Evolutionary conservation across 1,284 basidiomycete genomes (phyloP), one percentile per base, ranked within the genome.

Genomic region (Abortiporus biennis): DNA sequence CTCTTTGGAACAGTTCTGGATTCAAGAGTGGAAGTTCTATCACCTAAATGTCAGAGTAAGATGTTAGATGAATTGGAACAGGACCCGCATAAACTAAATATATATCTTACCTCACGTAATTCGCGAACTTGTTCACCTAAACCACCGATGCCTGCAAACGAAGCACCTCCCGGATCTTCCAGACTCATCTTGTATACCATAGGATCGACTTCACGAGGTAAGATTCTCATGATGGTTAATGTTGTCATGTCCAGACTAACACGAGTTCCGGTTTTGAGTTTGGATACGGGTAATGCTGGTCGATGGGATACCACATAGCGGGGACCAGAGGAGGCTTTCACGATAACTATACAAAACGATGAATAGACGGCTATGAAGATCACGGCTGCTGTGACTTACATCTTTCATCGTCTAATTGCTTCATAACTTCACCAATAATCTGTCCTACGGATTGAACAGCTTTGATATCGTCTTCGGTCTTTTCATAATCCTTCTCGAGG

Each of bases 171-270:
- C 2, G 96, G 93, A 58, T 99, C 95, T 65, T 99, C 96, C 56
- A 97, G 74, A 51, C 91, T 95, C 96, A 99, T 99, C 70, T 97
- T 98, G 74, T 99, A 99, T 4, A 99, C 95, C 58, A 96, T 71
- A 15, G 96, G 96, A 62, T 99, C 96, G 20, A 99, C 92, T 65
- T 99, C 96, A 52, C 96, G 80, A 6, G 96, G 96, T 23, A 99
- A 72, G 48, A 99, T 96, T 36, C 94, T 85, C 94, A 99, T 99
- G 62, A 99, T 93, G 6, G 96, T 99, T 29, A 99, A 72, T 1
- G 96, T 99, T 2, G 96, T 99, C 96, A 99, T 99, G 65, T 99
- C 96, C 40, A 99, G 80, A 47, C 93, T 95, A 47, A 99, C 96
- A 51, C 96, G 89, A 8, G 92, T 92, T 42, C 92, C 92, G 21